Evolutionary conservation across 2,329 filamentous ascomycete species (phyloP), one percentile per base, ranked within the genome.

Genomic region (Xylaria sp.): DNA sequence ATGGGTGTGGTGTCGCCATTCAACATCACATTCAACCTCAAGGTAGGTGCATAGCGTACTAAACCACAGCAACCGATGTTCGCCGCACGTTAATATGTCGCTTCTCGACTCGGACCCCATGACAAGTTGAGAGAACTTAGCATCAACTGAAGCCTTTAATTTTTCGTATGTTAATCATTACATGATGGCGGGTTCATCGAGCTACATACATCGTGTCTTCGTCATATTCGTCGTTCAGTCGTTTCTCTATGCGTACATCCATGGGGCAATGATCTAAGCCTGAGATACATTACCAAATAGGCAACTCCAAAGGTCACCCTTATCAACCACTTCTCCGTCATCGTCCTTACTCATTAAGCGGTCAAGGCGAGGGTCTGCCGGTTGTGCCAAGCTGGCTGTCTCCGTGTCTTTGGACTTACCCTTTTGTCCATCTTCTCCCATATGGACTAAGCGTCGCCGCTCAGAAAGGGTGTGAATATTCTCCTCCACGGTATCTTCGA

Each of bases 401-500:
- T 98, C 94, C 15, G 98, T 75, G 65, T 82, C 82, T 55, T 81
- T 84, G 10, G 78, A 80, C 71, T 84, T 78, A 18, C 75, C 74
- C 59, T 80, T 77, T 32, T 32, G 10, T 25, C 23, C 15, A 18
- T 58, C 52, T 41, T 79, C 83, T 1, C 85, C 86, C 78, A 98
- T 91, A 77, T 98, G 94, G 65, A 91, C 89, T 74, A 97, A 83
- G 3, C 95, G 90, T 34, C 94, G 87, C 69, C 87, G 85, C 1
- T 97, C 93, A 0, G 93, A 96, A 41, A 98, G 87, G 68, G 94
- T 89, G 81, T 98, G 94, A 71, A 98, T 97, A 1, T 92, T 92
- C 81, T 97, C 92, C 78, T 99, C 96, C 0, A 98, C 93, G 0
- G 95, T 97, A 61, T 92, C 93, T 18, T 91, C 89, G n/a, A 98